A percentile compares a stretch with the other conserved stretches of the same genome.
These are phyloP conservation scores for Boletus eberwhitei DNA, from an alignment of 768 basidiomycete genomes.

Conservation along the genomic window DNA sequence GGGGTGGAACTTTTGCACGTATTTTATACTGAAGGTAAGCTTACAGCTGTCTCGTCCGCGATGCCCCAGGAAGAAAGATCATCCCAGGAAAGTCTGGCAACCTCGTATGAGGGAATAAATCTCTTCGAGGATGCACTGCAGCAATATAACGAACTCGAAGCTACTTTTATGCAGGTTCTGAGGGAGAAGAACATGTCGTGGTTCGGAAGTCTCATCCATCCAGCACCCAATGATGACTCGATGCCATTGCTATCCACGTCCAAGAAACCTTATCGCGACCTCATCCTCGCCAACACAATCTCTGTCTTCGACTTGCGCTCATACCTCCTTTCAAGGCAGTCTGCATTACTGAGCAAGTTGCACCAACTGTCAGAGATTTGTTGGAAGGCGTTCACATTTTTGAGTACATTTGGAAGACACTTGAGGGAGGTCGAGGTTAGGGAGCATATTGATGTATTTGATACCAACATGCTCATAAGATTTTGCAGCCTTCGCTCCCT, in stretches of 20 bases:
- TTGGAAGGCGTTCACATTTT: conserved; percentile 67
- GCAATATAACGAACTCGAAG: conserved; percentile 91
- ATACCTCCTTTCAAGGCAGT: conserved; percentile 88
- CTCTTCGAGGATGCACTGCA: conserved; percentile 85
- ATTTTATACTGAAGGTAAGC: conserved; percentile 89
- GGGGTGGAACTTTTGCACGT: conserved; percentile 98
- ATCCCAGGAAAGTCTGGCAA: conserved; percentile 85
- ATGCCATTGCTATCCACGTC: conserved; percentile 70
- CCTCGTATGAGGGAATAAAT: conserved; percentile 86
- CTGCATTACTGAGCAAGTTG: conserved; percentile 66
- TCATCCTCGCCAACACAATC: conserved; percentile 87
- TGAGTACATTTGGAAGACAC: conserved; percentile 71
- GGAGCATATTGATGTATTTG: not conserved
- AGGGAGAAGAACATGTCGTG: conserved; percentile 85
- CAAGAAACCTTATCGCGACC: conserved; percentile 84
- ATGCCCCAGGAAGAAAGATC: conserved; percentile 1
- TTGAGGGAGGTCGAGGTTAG: conserved; percentile 74
- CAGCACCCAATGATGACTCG: conserved; percentile 70
- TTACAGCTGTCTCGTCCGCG: not conserved
- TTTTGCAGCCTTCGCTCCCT: conserved; percentile 47
- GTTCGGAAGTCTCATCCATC: conserved; percentile 85
- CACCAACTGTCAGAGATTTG: conserved; percentile 69
- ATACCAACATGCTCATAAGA: conserved; percentile 17
- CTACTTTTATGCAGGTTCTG: conserved; percentile 69
- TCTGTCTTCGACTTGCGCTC: conserved; percentile 91